These are phyloP conservation scores for Pittosporum tobira DNA, from an alignment of 129 eudicot genomes.

Conservation along the genomic window DNA sequence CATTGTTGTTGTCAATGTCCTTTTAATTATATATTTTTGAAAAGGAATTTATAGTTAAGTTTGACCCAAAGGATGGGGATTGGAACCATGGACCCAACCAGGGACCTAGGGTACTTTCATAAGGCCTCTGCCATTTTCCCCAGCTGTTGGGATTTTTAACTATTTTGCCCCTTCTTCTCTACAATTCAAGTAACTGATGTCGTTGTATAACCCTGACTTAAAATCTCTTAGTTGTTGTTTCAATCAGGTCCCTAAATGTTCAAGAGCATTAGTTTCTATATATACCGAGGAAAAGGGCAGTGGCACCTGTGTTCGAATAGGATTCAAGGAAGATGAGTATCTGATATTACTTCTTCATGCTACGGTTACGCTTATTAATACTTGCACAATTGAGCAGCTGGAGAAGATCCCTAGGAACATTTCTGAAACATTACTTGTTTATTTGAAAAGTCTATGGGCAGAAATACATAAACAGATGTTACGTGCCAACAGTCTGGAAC, in stretches of 20 bases:
- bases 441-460: constrained; percentile 41
- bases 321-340: constrained; percentile 45
- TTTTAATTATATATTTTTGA: too few relatives aligned
- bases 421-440: constrained; percentile 16
- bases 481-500: constrained; percentile 14
- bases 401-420: constrained; percentile 30
- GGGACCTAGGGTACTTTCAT: too few relatives aligned
- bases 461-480: constrained; percentile 32
- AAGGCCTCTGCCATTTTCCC: too few relatives aligned
- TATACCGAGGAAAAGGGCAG: constrained; percentile 12
- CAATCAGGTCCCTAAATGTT: constrained; percentile 50
- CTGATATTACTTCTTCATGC: constrained; percentile 43
- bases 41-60: too few relatives aligned
- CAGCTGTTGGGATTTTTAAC: too few relatives aligned
- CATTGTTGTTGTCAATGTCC: too few relatives aligned
- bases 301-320: constrained; percentile 20
- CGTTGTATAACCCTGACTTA: constrained; percentile 18
- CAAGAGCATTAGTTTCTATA: constrained; percentile 27
- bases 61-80: too few relatives aligned
- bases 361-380: constrained; percentile 48
- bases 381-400: constrained; percentile 52
- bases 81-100: too few relatives aligned
- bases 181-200: background rate
- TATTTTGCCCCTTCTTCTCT: too few relatives aligned
- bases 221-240: constrained; percentile 46